Conservation (phyloP, 2,329 filamentous ascomycete genomes). For the Verticillium longisporum region DNA sequence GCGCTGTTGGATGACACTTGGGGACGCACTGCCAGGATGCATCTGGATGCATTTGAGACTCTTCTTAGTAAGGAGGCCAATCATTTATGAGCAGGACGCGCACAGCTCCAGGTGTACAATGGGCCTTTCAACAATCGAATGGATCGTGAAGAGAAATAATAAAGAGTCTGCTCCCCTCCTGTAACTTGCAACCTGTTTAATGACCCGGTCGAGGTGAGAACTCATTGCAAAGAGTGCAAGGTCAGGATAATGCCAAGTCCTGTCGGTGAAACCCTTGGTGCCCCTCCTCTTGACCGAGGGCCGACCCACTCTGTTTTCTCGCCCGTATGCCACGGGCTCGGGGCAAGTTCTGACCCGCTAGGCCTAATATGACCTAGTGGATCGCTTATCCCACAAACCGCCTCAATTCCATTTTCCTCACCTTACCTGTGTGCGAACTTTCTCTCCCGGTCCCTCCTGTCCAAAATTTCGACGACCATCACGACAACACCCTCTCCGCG, state of each 20-base stretch:
- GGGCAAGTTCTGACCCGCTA: neutral
- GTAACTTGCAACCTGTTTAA: slow-evolving; percentile 23
- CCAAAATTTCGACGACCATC: slow-evolving; percentile 7
- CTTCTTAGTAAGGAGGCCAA: neutral
- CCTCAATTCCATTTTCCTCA: slow-evolving; percentile 1
- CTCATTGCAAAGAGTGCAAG: slow-evolving; percentile 12
- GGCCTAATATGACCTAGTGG: neutral
- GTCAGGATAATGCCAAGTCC: slow-evolving; percentile 8
- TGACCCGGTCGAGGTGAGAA: neutral
- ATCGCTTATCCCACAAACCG: slow-evolving; percentile 4
- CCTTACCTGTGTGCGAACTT: slow-evolving; percentile 1
- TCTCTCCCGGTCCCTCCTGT: neutral
- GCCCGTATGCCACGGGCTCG: neutral
- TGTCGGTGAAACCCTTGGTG: slow-evolving; percentile 1
- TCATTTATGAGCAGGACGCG: neutral
- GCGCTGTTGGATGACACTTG: slow-evolving; percentile 18
- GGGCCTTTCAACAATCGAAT: neutral
- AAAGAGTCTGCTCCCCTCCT: slow-evolving; percentile 13
- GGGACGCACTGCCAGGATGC: slow-evolving; percentile 14
- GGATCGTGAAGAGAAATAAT: neutral
- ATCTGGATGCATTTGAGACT: neutral
- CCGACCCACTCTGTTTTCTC: neutral
- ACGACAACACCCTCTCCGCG: slow-evolving; percentile 10
- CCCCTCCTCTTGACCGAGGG: neutral
- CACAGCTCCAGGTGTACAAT: too few species aligned